Conservation (phyloP, 345 rosid species). For the Linum trigynum region DNA sequence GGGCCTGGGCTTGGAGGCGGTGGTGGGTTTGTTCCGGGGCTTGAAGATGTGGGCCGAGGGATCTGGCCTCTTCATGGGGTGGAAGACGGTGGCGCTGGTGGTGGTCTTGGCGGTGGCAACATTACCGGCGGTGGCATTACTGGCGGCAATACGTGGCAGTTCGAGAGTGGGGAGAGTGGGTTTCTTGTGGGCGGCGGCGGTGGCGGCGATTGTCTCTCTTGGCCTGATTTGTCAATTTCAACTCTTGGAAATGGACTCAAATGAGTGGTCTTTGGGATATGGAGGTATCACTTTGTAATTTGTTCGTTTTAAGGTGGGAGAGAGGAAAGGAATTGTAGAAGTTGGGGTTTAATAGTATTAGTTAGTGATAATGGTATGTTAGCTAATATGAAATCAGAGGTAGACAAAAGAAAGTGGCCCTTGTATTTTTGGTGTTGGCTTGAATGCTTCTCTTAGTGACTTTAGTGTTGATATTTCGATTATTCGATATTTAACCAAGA, state of each 20-base stretch:
- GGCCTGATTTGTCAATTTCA: slow-evolving; percentile 94
- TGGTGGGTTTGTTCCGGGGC: slow-evolving; percentile 45
- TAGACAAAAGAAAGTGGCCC: neutral
- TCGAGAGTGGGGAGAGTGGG: slow-evolving; percentile 53
- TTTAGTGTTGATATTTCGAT: too few species aligned
- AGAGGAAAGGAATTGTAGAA: too few species aligned
- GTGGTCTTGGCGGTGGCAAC: slow-evolving; percentile 13
- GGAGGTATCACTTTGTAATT: neutral
- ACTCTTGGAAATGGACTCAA: slow-evolving; percentile 73
- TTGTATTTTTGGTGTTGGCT: slow-evolving; percentile 4
- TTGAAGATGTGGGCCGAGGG: slow-evolving; percentile 64
- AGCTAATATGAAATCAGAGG: too few species aligned
- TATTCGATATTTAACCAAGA: too few species aligned
- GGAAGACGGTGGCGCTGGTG: slow-evolving; percentile 31
- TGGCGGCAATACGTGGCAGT: slow-evolving; percentile 47
- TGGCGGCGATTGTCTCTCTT: slow-evolving; percentile 48
- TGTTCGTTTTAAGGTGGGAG: neutral
- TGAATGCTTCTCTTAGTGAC: too few species aligned
- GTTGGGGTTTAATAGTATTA: neutral
- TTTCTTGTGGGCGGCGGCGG: slow-evolving; percentile 32
- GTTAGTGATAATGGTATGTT: slow-evolving; percentile 6
- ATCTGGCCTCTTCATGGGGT: slow-evolving; percentile 57
- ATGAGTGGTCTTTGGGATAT: slow-evolving; percentile 24
- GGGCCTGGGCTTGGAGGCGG: slow-evolving; percentile 63
- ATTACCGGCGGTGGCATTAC: slow-evolving; percentile 17